Conservation (phyloP, 2,329 filamentous ascomycete species). For the Fusarium continuum region DNA sequence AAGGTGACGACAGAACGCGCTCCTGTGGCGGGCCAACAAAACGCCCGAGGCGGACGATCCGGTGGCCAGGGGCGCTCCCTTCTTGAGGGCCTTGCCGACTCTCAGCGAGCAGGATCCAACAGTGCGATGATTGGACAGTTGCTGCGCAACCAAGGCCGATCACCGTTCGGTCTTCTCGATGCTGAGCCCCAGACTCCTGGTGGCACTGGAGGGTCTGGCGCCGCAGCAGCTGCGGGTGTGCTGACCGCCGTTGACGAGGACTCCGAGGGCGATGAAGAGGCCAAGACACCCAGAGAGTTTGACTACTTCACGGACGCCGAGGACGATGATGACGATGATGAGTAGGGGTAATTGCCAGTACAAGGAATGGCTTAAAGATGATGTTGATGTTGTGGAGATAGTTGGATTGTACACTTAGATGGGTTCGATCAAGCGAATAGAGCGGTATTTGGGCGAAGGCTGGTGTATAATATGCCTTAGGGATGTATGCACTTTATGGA, state of each 20-base stretch:
- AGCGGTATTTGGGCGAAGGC: constrained; percentile 9
- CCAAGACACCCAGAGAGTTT: constrained; percentile 74
- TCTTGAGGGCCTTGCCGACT: constrained; percentile 50
- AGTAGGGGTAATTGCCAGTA: constrained; percentile 20
- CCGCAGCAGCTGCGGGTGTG: constrained; percentile 79
- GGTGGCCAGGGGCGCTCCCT: constrained; percentile 47
- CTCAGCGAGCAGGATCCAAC: constrained; percentile 44
- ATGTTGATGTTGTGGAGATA: background rate
- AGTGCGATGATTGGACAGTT: constrained; percentile 55
- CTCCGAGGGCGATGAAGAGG: constrained; percentile 76
- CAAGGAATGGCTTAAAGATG: background rate
- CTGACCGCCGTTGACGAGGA: constrained; percentile 90
- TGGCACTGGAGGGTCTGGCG: constrained; percentile 60
- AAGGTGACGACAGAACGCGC: constrained; percentile 74
- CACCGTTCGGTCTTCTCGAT: constrained; percentile 43
- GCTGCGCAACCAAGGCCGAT: constrained; percentile 52
- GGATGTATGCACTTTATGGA: constrained; percentile 26
- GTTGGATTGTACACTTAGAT: constrained; percentile 42
- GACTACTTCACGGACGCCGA: constrained; percentile 77
- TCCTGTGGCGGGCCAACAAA: constrained; percentile 60
- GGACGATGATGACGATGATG: constrained; percentile 57
- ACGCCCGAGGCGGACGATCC: constrained; percentile 46
- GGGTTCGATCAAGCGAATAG: constrained; percentile 27
- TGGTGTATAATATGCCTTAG: constrained; percentile 34
- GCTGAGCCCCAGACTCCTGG: constrained; percentile 44